Conservation (phyloP, 352 stramenopile species). For the Globisporangium nunn region DNA sequence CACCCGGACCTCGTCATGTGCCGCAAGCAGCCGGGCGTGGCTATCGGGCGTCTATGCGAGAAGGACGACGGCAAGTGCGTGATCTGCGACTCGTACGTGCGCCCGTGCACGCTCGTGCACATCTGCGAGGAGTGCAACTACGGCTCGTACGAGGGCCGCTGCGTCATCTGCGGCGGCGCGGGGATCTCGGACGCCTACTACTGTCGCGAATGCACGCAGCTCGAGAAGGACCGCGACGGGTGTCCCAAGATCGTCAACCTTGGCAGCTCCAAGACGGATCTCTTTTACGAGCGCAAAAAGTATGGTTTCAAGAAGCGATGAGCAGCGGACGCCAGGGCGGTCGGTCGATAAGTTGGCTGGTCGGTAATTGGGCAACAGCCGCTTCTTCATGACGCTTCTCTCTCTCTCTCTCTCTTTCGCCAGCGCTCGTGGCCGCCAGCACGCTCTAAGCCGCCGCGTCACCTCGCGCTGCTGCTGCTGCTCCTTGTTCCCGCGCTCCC, state of each 20-base stretch:
- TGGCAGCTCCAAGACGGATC: constrained; percentile 92
- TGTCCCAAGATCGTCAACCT: constrained; percentile 99
- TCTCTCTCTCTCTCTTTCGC: background rate
- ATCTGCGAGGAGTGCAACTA: constrained; percentile 99
- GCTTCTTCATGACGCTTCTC: too few relatives aligned
- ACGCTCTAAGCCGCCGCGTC: constrained; percentile 15
- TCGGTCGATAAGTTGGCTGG: background rate
- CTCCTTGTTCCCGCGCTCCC: constrained; percentile 18
- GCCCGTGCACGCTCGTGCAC: constrained; percentile 94
- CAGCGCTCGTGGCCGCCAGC: too few relatives aligned
- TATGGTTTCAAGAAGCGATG: constrained; percentile 91
- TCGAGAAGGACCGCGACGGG: constrained; percentile 95
- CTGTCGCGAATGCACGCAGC: constrained; percentile 97
- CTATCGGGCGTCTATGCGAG: constrained; percentile 96
- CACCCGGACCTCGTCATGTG: constrained; percentile 99
- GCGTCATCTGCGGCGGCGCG: constrained; percentile 96
- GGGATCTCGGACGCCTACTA: constrained; percentile 99
- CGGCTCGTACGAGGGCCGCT: constrained; percentile 93
- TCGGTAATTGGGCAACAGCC: too few relatives aligned
- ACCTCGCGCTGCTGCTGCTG: constrained; percentile 25
- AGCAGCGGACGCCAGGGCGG: background rate
- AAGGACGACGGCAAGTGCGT: constrained; percentile 99
- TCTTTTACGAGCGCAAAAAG: constrained; percentile 99
- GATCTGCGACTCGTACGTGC: constrained; percentile 99
- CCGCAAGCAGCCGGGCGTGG: constrained; percentile 98